A percentile compares a stretch with the other conserved stretches of the same genome.
These are phyloP conservation scores for Phytophthora idaei DNA, from an alignment of 352 stramenopile genomes.

Conservation along the genomic window DNA sequence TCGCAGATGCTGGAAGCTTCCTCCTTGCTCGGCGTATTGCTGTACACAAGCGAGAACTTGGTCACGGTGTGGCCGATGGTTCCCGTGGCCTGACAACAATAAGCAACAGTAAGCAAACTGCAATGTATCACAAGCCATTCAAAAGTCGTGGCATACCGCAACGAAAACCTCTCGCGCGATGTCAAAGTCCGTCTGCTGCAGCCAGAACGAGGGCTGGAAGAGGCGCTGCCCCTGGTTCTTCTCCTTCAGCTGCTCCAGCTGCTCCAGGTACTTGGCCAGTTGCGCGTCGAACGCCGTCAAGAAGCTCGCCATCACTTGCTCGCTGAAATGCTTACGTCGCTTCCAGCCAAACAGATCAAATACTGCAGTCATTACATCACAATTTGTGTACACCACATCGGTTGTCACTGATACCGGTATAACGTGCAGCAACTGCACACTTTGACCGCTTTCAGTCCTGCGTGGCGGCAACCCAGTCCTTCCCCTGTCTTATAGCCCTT, in stretches of 20 bases:
- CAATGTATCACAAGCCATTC: slow-evolving; percentile 8
- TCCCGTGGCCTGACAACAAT: slow-evolving; percentile 50
- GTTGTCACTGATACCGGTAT: slow-evolving; percentile 16
- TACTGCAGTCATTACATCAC: slow-evolving; percentile 8
- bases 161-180: slow-evolving; percentile 83
- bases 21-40: slow-evolving; percentile 69
- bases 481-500: slow-evolving; percentile 2
- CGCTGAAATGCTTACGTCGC: slow-evolving; percentile 4
- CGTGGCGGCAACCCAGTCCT: neutral
- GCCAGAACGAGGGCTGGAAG: slow-evolving; percentile 83
- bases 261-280: slow-evolving; percentile 52
- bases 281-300: slow-evolving; percentile 64
- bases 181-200: slow-evolving; percentile 77
- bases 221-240: slow-evolving; percentile 54
- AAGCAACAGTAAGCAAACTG: slow-evolving; percentile 6
- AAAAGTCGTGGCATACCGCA: slow-evolving; percentile 42
- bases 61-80: slow-evolving; percentile 83
- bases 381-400: slow-evolving; percentile 8
- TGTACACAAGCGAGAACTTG: slow-evolving; percentile 90
- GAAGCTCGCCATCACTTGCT: slow-evolving; percentile 51
- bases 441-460: slow-evolving; percentile 5
- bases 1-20: slow-evolving; percentile 82
- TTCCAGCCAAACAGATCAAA: slow-evolving; percentile 5
- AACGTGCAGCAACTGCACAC: slow-evolving; percentile 3
- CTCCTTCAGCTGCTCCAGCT: slow-evolving; percentile 67